Evolutionary conservation across 495 filamentous ascomycete genomes (phyloP), one percentile per base, ranked within the genome.

Genomic region (Aspergillus heteromorphus): DNA sequence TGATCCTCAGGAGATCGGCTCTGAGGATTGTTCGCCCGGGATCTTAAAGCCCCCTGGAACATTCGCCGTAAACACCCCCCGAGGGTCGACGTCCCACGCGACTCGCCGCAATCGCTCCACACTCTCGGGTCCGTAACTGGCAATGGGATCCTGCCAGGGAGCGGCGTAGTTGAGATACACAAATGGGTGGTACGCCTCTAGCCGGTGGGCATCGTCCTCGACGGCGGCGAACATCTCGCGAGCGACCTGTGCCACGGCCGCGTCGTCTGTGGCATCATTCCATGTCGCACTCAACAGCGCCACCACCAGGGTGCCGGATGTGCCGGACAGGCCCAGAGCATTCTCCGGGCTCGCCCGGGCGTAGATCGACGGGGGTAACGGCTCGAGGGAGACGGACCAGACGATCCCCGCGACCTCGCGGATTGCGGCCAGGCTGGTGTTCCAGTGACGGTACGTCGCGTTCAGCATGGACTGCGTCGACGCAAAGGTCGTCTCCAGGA

Each of bases 21-120:
- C n/a, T n/a, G n/a, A n/a, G n/a, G n/a, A n/a, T n/a, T n/a, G n/a
- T n/a, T n/a, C n/a, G n/a, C n/a, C n/a, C n/a, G 43, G 43, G 36
- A 59, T 36, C 45, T 59, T 55, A 21, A 56, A 56, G 20, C 58
- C 57, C 13, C 42, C 48, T 2, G 53, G 48, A 25, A 56, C 21
- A 11, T 48, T 40, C n/a, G n/a, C 2, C 20, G 31, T 38, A 16
- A 60, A 60, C 14, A 60, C 45, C 0, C 62, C 64, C 0, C 60
- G 53, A 0, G 74, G 74, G 59, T 80, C 78, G 13, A 73, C 76
- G 56, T 73, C 72, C 41, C 45, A 57, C 11, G 58, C 65, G 10
- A 68, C 61, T 17, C 47, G 29, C 48, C 56, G 47, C 52, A 82
- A 49, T 8, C 54, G 43, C 27, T 36, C 41, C 23, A 68, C 48